These are phyloP conservation scores for Chlamydomonas eustigma DNA, from an alignment of 139 green algal species.

Conservation along the genomic window DNA sequence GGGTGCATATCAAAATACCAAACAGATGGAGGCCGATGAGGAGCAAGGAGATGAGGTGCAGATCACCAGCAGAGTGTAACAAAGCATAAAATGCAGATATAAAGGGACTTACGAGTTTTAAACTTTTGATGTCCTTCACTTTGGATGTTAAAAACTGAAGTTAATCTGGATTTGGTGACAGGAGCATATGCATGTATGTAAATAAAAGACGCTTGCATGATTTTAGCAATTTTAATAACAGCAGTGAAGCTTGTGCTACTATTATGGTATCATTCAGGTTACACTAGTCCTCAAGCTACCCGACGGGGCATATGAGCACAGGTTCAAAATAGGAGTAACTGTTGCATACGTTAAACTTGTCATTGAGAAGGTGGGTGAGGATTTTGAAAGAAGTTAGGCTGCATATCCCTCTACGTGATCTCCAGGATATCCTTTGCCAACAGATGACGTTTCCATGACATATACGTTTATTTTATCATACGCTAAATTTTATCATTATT, in stretches of 20 bases:
- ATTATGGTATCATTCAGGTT: background rate
- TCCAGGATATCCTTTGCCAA: background rate
- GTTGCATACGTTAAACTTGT: conserved; percentile 45
- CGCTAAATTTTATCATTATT: background rate
- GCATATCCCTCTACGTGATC: background rate
- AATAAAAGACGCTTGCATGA: no score
- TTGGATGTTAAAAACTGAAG: background rate
- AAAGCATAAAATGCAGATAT: no score
- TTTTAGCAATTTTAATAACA: no score
- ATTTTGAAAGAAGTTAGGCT: background rate
- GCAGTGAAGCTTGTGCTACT: no score
- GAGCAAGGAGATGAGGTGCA: background rate
- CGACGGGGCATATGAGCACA: background rate
- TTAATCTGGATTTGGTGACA: background rate
- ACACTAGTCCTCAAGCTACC: background rate
- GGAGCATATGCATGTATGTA: no score
- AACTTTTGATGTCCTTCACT: background rate
- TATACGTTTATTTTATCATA: background rate
- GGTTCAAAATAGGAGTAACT: conserved; percentile 39
- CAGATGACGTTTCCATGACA: background rate
- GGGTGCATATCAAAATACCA: background rate
- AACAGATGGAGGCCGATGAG: background rate
- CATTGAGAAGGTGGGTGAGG: conserved; percentile 17
- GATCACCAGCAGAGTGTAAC: no score
- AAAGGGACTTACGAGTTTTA: background rate